Base-by-base conservation (phyloP, 2,329 filamentous ascomycete species). In the Aspergillus sp. region DNA sequence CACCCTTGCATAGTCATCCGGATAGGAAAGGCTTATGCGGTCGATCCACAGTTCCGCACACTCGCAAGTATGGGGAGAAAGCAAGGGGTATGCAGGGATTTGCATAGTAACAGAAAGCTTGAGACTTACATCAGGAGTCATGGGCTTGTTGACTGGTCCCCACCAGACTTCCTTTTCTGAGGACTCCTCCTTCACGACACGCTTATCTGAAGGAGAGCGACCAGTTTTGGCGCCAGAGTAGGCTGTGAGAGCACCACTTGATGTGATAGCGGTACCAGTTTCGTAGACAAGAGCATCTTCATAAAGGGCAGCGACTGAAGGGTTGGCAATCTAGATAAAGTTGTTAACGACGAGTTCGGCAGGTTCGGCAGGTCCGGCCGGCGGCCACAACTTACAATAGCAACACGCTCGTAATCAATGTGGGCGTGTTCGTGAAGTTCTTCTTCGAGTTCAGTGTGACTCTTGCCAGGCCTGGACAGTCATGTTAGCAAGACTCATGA, bases 251-350 rank as follows among this genome's bases (percentile, higher is more conserved):
- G 95, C 95, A 76, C 95, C 95, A 68, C 89, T 91, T 26, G 93
- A 96, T 67, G 95, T 96, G 81, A 99, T 97, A 77, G 95, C 95
- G 55, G 93, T 96, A 71, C 95, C 95, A 57, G 91, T 95, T 81
- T 99, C 95, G 82, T 98, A 99, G 67, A 93, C 92, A 64, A 99
- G 86, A 56, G 95, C 95, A 89, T 99, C 95, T 86, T 99, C 95
- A 83, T 99, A 99, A 64, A 99, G 88, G 58, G 93, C 89, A 64
- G 95, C 89, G 61, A 98, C 95, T 56, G 93, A 95, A 63, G 93
- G 93, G 80, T 99, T 98, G 80, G 91, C 90, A 69, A 88, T 83
- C 84, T 87, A 68, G 42, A n/a, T 2, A 26, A 32, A 18, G 15
- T 13, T 9, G 44, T 59, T 49, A 66, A 59, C 53, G 50, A 50